Evolutionary conservation across 208 protist species (phyloP), one percentile per base, ranked within the genome.

Genomic region (Leishmania aethiopica): DNA sequence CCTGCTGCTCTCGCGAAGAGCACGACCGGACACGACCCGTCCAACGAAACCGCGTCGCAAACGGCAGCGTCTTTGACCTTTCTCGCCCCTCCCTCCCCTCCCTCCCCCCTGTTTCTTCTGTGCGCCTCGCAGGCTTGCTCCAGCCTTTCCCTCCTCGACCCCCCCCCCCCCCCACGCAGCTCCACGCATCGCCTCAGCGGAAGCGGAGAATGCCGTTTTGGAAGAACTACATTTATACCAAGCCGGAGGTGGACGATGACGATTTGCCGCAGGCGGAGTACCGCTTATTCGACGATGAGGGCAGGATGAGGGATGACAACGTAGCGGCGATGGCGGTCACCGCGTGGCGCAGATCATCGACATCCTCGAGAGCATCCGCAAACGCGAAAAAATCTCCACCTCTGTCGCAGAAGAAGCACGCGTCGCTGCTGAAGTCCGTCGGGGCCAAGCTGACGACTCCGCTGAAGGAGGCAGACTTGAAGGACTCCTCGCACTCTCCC

Each of bases 231-330:
- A 73, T 97, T 32, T 76, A 79, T 71, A 93, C 91, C 0, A 92
- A 92, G 51, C 83, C 82, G 42, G 91, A 96, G 80, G 94, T 97
- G 71, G 94, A 97, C 75, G 94, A 97, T 67, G 86, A 88, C 72
- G 94, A 97, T 69, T 88, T 97, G 45, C 94, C 94, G 22, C 87
- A 96, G 82, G 85, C 90, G 37, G 88, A 96, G 91, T 83, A 95
- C 85, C 92, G 93, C 83, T 88, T 98, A 67, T 96, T 93, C 80
- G 94, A 97, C 73, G 94, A 96, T 77, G 85, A 95, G 28, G 93
- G 89, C 32, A 86, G 90, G 66, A 15, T 94, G 57, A 94, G 92
- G 76, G 83, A 86, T 28, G n/a, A 79, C 1, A 47, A 53, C 35
- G 62, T 80, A 45, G 67, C 40, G 49, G 25, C 66, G 71, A 74